Base-by-base conservation (phyloP, 2,329 filamentous ascomycete genomes). In the Blastomyces emzantsi region DNA sequence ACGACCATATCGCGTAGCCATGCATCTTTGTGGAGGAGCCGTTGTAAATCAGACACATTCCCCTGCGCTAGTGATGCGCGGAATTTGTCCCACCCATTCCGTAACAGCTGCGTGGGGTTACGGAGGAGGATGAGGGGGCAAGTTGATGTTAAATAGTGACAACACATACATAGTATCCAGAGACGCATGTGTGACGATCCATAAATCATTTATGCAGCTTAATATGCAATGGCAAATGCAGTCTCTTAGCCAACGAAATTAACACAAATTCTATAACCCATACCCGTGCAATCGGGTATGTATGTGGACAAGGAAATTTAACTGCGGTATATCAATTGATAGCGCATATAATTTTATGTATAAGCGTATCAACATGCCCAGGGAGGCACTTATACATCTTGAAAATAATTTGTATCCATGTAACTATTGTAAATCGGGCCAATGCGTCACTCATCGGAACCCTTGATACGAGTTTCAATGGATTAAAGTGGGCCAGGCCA, bases 1-100 rank as follows among this genome's bases (percentile, higher is more conserved):
- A 71, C 72, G n/a, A 77, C 67, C 66, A 75, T 74, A 41, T 78
- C 76, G 4, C 76, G 73, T 74, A 76, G 77, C 72, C 74, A 77
- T 11, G 76, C 75, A n/a, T 76, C 74, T 22, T 67, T 41, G 17
- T 76, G 73, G 58, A 78, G 74, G 6, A 78, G 66, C 1, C 62
- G 41, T 30, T 62, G 22, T 36, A 68, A 22, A 17, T 41, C 36
- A 15, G 64, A 62, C 43, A 55, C 60, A 39, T 67, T 56, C 8
- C 57, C 58, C 49, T 51, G 58, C 15, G 62, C 60, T 22, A 69
- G 62, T 39, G 63, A 59, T 11, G 64, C 51, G 43, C 62, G 41
- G 62, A 63, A 39, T 39, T 51, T 51, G 45, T 51, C 11, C 11
- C 9, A 63, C n/a, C 62, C 62, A 63, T 33, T 59, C 47, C 22